A percentile compares a stretch with the other conserved stretches of the same genome.
Conservation (phyloP, 2,329 filamentous ascomycete genomes). For the Kalmusia sp. region DNA sequence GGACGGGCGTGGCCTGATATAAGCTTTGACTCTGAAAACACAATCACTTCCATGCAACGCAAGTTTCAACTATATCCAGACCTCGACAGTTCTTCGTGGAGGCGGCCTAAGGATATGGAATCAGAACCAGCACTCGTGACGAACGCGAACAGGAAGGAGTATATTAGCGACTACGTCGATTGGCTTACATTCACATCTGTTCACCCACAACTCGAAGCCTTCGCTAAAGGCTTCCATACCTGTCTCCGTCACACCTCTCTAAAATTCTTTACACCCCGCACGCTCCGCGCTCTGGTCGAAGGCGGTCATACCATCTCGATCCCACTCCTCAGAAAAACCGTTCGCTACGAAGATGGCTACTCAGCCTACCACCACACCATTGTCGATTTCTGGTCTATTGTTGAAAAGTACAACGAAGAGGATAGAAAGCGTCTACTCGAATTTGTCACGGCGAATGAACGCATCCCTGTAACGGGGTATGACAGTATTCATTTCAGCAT, state of each 20-base stretch:
- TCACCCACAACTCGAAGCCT: constrained; percentile 77
- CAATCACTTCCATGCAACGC: neutral
- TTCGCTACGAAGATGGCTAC: constrained; percentile 83
- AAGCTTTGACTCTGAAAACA: neutral
- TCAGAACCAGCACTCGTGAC: constrained; percentile 76
- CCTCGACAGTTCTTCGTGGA: constrained; percentile 6
- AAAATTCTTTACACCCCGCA: constrained; percentile 47
- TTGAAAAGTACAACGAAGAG: constrained; percentile 69
- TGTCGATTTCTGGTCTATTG: constrained; percentile 82
- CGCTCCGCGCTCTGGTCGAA: constrained; percentile 81
- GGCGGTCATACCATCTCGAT: constrained; percentile 84
- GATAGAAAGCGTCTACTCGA: constrained; percentile 82
- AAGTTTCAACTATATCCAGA: neutral
- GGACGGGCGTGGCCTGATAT: constrained; percentile 2
- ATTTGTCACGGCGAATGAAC: constrained; percentile 93
- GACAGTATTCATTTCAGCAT: constrained; percentile 83
- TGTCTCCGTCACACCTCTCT: constrained; percentile 76
- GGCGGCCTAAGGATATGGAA: neutral
- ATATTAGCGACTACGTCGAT: constrained; percentile 82
- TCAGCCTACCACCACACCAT: constrained; percentile 73
- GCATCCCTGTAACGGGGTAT: constrained; percentile 86
- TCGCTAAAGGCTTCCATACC: constrained; percentile 78
- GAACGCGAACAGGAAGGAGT: constrained; percentile 77
- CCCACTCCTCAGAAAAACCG: constrained; percentile 70
- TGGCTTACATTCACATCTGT: constrained; percentile 84